These are phyloP conservation scores for Xylaria castorea DNA, from an alignment of 495 filamentous ascomycete species.

Conservation along the genomic window DNA sequence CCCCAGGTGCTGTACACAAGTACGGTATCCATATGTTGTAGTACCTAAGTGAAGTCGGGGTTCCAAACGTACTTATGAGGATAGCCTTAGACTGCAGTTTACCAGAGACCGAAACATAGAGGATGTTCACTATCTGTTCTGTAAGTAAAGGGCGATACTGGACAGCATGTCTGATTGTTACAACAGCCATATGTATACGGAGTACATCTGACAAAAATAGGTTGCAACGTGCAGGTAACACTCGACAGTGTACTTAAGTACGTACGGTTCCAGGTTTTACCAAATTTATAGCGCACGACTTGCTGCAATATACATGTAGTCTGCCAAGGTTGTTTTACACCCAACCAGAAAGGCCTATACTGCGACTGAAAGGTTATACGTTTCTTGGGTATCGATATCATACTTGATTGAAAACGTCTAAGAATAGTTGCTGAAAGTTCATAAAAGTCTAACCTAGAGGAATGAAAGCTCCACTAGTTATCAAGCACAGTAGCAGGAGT, in stretches of 20 bases:
- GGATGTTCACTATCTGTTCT: neutral
- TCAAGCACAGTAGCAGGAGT: neutral
- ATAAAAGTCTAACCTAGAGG: neutral
- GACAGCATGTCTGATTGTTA: no score
- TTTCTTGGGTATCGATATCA: no score
- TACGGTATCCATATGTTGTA: neutral
- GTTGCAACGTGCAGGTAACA: neutral
- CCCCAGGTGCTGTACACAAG: no score
- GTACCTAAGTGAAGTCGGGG: neutral
- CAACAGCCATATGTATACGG: neutral
- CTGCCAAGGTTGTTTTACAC: no score
- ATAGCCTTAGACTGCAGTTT: neutral
- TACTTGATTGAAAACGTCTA: no score
- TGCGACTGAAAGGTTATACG: no score
- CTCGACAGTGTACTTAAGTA: slow-evolving; percentile 19
- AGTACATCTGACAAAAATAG: neutral
- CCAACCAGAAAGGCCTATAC: no score
- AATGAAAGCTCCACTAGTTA: neutral
- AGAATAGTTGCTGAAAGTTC: neutral
- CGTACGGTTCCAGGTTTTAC: no score
- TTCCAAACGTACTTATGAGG: neutral
- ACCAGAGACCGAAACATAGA: neutral
- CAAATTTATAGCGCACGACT: no score
- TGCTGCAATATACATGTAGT: no score
- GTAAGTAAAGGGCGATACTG: neutral